Percentiles rank a stretch among this genome's conserved stretches.
phyloP scores from a whole-genome alignment of 164 flowering plant species.

The Aristolochia contorta region DNA sequence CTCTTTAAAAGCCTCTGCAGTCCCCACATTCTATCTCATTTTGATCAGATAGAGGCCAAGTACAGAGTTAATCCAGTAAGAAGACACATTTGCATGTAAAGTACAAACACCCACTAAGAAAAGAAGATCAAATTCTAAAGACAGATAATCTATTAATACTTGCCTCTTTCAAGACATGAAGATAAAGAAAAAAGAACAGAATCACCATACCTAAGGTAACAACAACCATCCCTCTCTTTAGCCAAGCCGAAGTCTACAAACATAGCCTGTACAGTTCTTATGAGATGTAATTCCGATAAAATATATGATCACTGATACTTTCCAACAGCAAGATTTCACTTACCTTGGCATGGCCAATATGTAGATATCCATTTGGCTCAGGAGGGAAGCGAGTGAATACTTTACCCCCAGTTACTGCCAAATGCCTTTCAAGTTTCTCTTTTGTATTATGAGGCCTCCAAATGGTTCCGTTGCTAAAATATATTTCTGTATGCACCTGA shows the following conservation, averaged over 20 bases:
- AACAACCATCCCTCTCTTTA: conserved; percentile 78
- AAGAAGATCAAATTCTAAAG: no score
- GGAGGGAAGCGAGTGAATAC: conserved; percentile 92
- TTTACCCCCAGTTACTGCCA: conserved; percentile 58
- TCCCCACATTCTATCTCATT: no score
- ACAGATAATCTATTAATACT: no score
- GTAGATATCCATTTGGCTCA: conserved; percentile 97
- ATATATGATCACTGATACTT: not conserved
- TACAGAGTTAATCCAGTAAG: no score
- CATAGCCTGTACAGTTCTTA: conserved; percentile 59
- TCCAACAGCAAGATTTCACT: not conserved
- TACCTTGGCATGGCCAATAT: conserved; percentile 99
- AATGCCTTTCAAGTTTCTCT: conserved; percentile 68
- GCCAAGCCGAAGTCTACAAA: conserved; percentile 94
- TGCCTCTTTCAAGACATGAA: not conserved
- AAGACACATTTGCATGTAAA: no score
- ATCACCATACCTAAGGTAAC: conserved; percentile 65
- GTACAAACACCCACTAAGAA: no score
- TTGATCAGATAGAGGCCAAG: no score
- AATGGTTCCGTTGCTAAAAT: conserved; percentile 63
- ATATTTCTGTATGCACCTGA: conserved; percentile 92
- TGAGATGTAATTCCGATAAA: conserved; percentile 1
- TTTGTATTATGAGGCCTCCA: conserved; percentile 72
- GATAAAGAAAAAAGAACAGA: not conserved
- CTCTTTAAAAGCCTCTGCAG: no score